Base-by-base conservation (phyloP, 352 stramenopile species). In the Phytopythium vexans region DNA sequence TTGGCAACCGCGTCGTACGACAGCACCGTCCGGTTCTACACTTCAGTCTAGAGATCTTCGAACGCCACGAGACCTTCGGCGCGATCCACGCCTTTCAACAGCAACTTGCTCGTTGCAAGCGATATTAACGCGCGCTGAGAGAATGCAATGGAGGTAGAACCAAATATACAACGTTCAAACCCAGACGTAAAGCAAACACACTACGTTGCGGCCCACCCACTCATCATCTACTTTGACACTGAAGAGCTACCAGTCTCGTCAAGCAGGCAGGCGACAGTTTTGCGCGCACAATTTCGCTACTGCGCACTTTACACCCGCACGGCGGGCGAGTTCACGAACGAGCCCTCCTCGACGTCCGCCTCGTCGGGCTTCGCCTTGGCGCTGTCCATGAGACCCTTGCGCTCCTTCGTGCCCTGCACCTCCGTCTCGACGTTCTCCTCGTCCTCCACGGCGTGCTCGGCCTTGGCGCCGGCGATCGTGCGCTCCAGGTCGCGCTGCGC, bases 1-100 rank as follows among this genome's bases (percentile, higher is more conserved):
- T 70, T 96, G n/a, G 82, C 77, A 0, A 96, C 86, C 0, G 77
- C 76, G 0, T 88, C 86, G 1, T 89, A 75, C n/a, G 88, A 94
- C 56, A 77, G 82, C 41, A 81, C 62, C 0, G 62, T 93, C 11
- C 66, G 76, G 15, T 92, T 92, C 49, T 82, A 81, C 56, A 27
- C 21, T 27, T 27, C 21, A 27, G 21, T 62, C 21, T 27, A 27
- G 21, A 27, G 21, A 27, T 27, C 21, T 27, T 27, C 21, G 21
- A 27, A 27, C 21, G 66, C 40, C 49, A 64, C 50, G 41, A 44
- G 40, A 21, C 41, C 41, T 32, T 45, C n/a, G n/a, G 41, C 31
- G n/a, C 31, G 41, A 21, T 45, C 41, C 41, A 45, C 41, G n/a
- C 41, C 41, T 8, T 45, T 14, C 41, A 32, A 32, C 41, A 57